Base-by-base conservation (phyloP, 2,329 filamentous ascomycete species). In the Botrytis byssoidea region DNA sequence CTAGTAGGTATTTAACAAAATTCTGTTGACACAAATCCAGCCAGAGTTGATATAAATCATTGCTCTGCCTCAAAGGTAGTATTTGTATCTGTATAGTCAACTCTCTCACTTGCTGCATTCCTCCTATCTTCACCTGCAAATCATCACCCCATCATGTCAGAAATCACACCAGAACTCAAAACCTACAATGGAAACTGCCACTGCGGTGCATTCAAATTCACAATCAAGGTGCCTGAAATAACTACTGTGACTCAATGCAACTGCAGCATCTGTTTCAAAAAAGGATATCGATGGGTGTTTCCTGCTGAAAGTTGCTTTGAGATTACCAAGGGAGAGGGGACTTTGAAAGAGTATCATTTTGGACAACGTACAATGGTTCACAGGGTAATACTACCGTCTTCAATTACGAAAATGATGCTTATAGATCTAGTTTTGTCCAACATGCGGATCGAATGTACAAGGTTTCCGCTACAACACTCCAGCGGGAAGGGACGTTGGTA, bases 261-360 rank as follows among this genome's bases (percentile, higher is more conserved):
- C 81, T 93, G 92, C 83, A 92, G 89, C 82, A 88, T 91, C 76
- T 91, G 91, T 80, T 78, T 76, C 77, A 87, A 84, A 77, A 87
- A 86, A 79, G 85, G 81, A 25, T 84, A 85, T 61, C 78, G 86
- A 55, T 86, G 81, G 79, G 64, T 82, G 32, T 79, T 83, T 48
- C 79, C 81, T 6, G 75, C 76, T 0, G 77, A 76, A 4, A 78
- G 80, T 51, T 74, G 80, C 60, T 81, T 88, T 72, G 83, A 77
- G n/a, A 78, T 88, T 71, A 81, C 87, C 78, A 86, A 86, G 78
- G 87, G 87, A 78, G 75, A 76, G 81, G 48, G 82, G 81, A 3
- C 80, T 4, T 78, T 89, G 73, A 81, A 81, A 14, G 77, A 77
- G 9, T 89, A 89, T 77, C 78, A 76, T 3, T 88, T 87, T 77